Conservation (phyloP, 2,329 filamentous ascomycete species). For the Fusarium chaquense region DNA sequence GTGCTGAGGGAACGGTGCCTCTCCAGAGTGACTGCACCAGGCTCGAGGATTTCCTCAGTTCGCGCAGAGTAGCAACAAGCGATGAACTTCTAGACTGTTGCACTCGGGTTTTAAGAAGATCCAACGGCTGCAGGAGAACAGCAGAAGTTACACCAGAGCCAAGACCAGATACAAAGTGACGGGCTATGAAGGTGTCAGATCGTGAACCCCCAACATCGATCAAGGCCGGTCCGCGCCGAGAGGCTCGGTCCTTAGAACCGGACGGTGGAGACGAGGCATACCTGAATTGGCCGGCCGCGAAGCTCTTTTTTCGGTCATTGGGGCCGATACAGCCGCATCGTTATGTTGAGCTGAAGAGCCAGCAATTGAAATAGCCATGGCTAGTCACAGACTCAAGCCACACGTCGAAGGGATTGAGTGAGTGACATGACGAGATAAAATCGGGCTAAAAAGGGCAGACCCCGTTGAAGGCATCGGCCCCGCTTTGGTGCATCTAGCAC, state of each 20-base stretch:
- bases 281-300: conserved; percentile 46
- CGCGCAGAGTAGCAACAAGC: conserved; percentile 58
- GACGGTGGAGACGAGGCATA: conserved; percentile 31
- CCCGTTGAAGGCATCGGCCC: conserved; percentile 34
- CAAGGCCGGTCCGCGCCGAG: conserved; percentile 6
- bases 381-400: conserved; percentile 40
- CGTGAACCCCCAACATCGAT: not conserved
- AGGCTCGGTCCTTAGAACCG: conserved; percentile 2
- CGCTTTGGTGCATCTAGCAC: conserved; percentile 44
- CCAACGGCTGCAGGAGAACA: conserved; percentile 91
- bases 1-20: conserved; percentile 90
- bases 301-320: conserved; percentile 36
- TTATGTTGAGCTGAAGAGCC: conserved; percentile 39
- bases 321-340: conserved; percentile 30
- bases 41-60: conserved; percentile 68
- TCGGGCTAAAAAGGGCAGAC: conserved; percentile 31
- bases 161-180: conserved; percentile 91
- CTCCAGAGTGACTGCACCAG: conserved; percentile 84
- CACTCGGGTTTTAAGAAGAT: conserved; percentile 95
- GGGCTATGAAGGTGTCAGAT: conserved; percentile 62
- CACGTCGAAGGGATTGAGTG: conserved; percentile 34
- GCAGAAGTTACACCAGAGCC: conserved; percentile 89
- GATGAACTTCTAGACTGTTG: conserved; percentile 84
- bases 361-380: conserved; percentile 45
- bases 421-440: conserved; percentile 43